Conservation (phyloP, 139 green algal species). For the Haematococcus sp. region DNA sequence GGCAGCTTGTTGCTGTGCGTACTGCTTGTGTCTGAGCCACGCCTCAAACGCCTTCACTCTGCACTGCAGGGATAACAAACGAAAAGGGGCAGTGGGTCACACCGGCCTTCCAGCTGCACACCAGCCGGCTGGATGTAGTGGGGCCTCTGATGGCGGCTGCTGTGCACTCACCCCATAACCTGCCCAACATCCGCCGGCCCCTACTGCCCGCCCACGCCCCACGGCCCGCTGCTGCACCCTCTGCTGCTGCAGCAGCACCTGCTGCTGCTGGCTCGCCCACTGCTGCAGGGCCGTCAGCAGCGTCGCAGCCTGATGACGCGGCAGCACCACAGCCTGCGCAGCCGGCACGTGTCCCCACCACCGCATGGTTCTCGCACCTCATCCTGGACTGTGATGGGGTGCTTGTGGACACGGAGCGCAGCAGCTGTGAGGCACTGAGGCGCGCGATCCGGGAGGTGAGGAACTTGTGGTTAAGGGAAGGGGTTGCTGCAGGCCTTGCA, state of each 20-base stretch:
- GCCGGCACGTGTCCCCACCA: not conserved
- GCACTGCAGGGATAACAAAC: constrained; percentile 49
- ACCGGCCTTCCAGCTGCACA: constrained; percentile 76
- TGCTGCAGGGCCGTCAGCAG: not conserved
- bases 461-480: not conserved
- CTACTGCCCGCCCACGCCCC: not conserved
- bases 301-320: not conserved
- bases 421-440: constrained; percentile 68
- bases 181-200: too few species aligned
- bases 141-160: too few species aligned
- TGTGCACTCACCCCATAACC: too few species aligned
- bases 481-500: not conserved
- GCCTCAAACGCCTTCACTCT: too few species aligned
- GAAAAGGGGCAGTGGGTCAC: constrained; percentile 62
- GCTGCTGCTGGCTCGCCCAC: not conserved
- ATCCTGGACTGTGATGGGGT: constrained; percentile 84
- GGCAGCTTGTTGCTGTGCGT: too few species aligned
- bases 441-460: constrained; percentile 50
- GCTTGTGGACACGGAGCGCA: constrained; percentile 70
- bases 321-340: too few species aligned
- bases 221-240: too few species aligned
- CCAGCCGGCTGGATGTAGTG: constrained; percentile 54
- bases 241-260: not conserved
- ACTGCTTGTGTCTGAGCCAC: too few species aligned
- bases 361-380: constrained; percentile 48